Evolutionary conservation across 2,329 filamentous ascomycete species (phyloP).

Genomic region (Setomelanomma holmii): DNA sequence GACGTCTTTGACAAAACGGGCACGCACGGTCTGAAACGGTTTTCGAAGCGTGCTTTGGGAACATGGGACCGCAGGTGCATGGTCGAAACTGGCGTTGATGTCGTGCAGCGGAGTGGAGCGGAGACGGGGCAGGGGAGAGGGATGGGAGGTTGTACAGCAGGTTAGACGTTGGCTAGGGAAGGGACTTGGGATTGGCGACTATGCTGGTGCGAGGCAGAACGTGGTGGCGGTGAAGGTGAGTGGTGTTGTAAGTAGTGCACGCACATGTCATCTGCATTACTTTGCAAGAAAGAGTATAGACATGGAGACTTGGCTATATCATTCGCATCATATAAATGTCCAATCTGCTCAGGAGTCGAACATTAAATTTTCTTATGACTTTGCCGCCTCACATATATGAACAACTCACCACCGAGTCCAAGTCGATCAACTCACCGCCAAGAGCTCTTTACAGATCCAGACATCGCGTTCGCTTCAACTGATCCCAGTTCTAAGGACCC

Average conservation of each 20-base stretch:
- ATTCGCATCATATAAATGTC: too few species aligned
- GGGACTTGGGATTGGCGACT: too few species aligned
- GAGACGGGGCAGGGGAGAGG: background rate
- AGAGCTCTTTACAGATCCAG: conserved; percentile 11
- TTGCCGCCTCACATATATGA: background rate
- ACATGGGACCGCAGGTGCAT: conserved; percentile 10
- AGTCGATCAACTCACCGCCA: conserved; percentile 4
- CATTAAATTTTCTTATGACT: too few species aligned
- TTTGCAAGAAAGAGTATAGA: too few species aligned
- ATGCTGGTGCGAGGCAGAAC: too few species aligned
- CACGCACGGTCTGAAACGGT: conserved; percentile 19
- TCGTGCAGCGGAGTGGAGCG: conserved; percentile 8
- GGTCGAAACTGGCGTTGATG: conserved; percentile 6
- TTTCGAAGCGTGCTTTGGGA: conserved; percentile 12
- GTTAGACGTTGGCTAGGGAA: background rate
- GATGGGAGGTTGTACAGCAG: background rate
- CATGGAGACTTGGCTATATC: too few species aligned
- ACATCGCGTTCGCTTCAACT: conserved; percentile 1
- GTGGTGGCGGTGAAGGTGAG: too few species aligned
- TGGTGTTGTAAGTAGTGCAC: too few species aligned
- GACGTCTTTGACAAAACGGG: conserved; percentile 7
- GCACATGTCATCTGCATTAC: too few species aligned
- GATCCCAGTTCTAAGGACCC: conserved; percentile 13
- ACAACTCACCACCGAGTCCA: background rate
- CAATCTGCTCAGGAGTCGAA: too few species aligned